Base-by-base conservation (phyloP, 179 eudicot genomes). In the Spinacia oleracea region DNA sequence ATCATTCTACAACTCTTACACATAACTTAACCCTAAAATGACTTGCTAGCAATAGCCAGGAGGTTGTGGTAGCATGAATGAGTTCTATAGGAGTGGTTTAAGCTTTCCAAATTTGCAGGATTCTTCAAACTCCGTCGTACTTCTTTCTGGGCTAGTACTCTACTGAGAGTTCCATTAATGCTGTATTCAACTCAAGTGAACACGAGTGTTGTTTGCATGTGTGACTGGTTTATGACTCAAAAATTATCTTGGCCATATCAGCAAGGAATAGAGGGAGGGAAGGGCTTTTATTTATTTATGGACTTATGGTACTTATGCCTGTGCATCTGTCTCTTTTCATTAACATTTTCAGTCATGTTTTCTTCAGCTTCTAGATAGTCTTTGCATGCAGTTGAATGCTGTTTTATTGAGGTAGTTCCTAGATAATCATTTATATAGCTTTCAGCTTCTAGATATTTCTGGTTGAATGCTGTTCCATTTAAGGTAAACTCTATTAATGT, bases 401-500 rank as follows among this genome's bases (percentile, higher is more conserved):
- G n/a, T n/a, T n/a, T n/a, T n/a, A n/a, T n/a, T n/a, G n/a, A n/a
- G n/a, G n/a, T n/a, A n/a, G n/a, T n/a, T n/a, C n/a, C n/a, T n/a
- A n/a, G n/a, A n/a, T n/a, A n/a, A n/a, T n/a, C n/a, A n/a, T n/a
- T n/a, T n/a, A n/a, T n/a, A n/a, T n/a, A n/a, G n/a, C n/a, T n/a
- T 70, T 46, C n/a, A 59, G 77, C 53, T 40, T 42, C 20, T 75
- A 32, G 48, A 45, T 67, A 32, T 32, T 29, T 48, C 50, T 38
- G 42, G 25, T 70, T 53, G 27, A 31, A 53, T 38, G 50, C 75
- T 81, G 72, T 56, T 65, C 68, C 12, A 81, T 83, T 80, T 81
- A 81, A 84, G 86, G 86, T 84, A 72, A 77, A 76, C 38, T 78
- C 51, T 77, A 82, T 65, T 78, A 69, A 68, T 71, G 77, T 77